Base-by-base conservation (phyloP, 495 filamentous ascomycete species). In the Patellaria atrata region DNA sequence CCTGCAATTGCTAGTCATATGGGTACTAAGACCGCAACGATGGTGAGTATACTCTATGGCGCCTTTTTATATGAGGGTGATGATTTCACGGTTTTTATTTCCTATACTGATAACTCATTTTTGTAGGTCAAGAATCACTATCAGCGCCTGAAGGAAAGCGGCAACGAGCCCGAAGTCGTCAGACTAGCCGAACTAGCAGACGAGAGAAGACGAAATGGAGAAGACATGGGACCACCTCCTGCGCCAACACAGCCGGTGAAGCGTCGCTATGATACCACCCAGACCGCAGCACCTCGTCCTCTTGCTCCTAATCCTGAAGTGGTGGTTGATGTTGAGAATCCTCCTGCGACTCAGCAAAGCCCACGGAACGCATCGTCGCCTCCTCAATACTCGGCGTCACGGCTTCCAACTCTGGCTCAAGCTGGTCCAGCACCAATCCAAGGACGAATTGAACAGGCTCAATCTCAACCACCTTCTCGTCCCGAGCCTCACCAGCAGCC, bases 111-210 rank as follows among this genome's bases (percentile, higher is more conserved):
- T 34, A 22, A 7, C 13, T 34, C 32, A 22, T 14, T 40, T 35
- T 6, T 38, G 28, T 46, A 94, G 84, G 82, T 96, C 26, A 91
- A 89, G 56, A 96, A 96, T 49, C 85, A 86, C 53, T 94, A 77
- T 41, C 71, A 77, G 27, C 71, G 87, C 2, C 71, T 79, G 43
- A 67, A 83, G 19, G 82, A 91, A 27, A 63, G 59, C 19, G 73
- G 72, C 3, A 73, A 73, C 38, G 30, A 23, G 18, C 63, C 61
- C 4, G 78, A 84, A 13, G 76, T 82, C 50, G 75, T 82, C 35
- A 58, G 70, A 8, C 67, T 78, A 21, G 75, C 81, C 3, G 56
- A 63, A 4, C 70, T 74, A 18, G 80, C 84, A 2, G 82, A 94
- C 48, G 59, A 61, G 13, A 80, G 74, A 56, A 75, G 68, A 30